These are phyloP conservation scores for Glebionis coronaria DNA, from an alignment of 129 eudicot species.

Conservation along the genomic window DNA sequence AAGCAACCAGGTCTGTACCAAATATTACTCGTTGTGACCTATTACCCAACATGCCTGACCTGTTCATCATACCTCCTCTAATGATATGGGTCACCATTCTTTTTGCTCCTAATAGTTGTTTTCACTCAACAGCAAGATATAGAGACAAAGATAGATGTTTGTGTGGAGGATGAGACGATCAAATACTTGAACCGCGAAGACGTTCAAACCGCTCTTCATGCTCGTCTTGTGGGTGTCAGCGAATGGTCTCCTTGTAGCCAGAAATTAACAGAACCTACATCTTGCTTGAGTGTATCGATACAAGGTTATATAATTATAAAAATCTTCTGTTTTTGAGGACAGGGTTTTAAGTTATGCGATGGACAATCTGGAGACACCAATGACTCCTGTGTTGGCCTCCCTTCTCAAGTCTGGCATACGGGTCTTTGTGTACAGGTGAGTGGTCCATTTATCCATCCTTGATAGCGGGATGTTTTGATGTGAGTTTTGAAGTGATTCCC, in stretches of 20 bases:
- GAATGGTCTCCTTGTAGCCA: slow-evolving; percentile 49
- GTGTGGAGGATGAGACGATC: slow-evolving; percentile 52
- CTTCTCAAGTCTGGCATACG: slow-evolving; percentile 52
- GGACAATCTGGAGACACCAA: slow-evolving; percentile 40
- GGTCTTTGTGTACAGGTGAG: slow-evolving; percentile 64
- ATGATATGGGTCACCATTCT: background rate
- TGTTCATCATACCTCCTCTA: background rate
- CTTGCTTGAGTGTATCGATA: slow-evolving; percentile 1
- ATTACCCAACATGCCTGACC: background rate
- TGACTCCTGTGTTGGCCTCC: slow-evolving; percentile 44
- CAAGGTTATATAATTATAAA: background rate
- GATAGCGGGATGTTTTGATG: too few relatives aligned
- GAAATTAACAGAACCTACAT: slow-evolving; percentile 22
- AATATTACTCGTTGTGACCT: background rate
- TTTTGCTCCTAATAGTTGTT: slow-evolving; percentile 5
- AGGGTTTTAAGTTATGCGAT: slow-evolving; percentile 40
- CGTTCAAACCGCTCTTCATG: slow-evolving; percentile 57
- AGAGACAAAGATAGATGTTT: slow-evolving; percentile 48
- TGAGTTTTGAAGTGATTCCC: too few relatives aligned
- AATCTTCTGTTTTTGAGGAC: background rate
- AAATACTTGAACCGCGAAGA: slow-evolving; percentile 56
- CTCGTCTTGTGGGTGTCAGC: slow-evolving; percentile 46
- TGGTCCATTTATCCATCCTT: too few relatives aligned
- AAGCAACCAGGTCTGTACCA: background rate
- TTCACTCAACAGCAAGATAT: slow-evolving; percentile 31